Evolutionary conservation across 108 stramenopile genomes (phyloP).

Genomic region (Discostella stelligeroides): DNA sequence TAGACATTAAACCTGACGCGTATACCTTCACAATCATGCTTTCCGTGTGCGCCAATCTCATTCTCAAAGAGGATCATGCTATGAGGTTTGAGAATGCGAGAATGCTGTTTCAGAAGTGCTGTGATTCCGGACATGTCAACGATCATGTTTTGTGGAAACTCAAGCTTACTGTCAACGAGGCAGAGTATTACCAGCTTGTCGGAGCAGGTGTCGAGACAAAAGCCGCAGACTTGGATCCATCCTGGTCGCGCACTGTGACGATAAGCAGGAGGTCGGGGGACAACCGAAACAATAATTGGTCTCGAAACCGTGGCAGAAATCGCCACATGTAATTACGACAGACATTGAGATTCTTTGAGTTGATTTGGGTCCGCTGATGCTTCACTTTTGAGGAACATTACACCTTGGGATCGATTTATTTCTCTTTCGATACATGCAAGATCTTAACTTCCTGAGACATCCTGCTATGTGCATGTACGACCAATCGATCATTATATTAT

Average conservation of each 20-base stretch:
- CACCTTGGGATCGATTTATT: slow-evolving; percentile 9
- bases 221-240: slow-evolving; percentile 59
- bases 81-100: slow-evolving; percentile 66
- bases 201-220: slow-evolving; percentile 60
- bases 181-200: slow-evolving; percentile 70
- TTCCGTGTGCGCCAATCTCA: slow-evolving; percentile 84
- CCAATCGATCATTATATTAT: slow-evolving; percentile 24
- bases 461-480: slow-evolving; percentile 10
- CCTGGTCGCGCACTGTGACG: slow-evolving; percentile 70
- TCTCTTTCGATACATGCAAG: slow-evolving; percentile 9
- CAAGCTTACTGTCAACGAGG: slow-evolving; percentile 76
- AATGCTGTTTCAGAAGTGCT: slow-evolving; percentile 77
- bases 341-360: slow-evolving; percentile 18
- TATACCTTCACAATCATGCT: slow-evolving; percentile 90
- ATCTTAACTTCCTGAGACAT: slow-evolving; percentile 9
- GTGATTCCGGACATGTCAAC: slow-evolving; percentile 80
- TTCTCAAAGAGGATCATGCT: slow-evolving; percentile 66
- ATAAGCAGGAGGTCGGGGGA: slow-evolving; percentile 40
- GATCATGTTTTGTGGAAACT: slow-evolving; percentile 87
- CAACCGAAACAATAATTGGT: slow-evolving; percentile 52
- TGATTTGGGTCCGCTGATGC: slow-evolving; percentile 34
- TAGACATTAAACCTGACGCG: slow-evolving; percentile 81
- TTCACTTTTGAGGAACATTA: slow-evolving; percentile 29
- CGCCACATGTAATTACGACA: slow-evolving; percentile 26
- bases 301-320: slow-evolving; percentile 44